A percentile compares a stretch with the other conserved stretches of the same genome.
Evolutionary conservation across 1,284 basidiomycete species (phyloP).

Genomic region (Sphaerobolus stellatus): DNA sequence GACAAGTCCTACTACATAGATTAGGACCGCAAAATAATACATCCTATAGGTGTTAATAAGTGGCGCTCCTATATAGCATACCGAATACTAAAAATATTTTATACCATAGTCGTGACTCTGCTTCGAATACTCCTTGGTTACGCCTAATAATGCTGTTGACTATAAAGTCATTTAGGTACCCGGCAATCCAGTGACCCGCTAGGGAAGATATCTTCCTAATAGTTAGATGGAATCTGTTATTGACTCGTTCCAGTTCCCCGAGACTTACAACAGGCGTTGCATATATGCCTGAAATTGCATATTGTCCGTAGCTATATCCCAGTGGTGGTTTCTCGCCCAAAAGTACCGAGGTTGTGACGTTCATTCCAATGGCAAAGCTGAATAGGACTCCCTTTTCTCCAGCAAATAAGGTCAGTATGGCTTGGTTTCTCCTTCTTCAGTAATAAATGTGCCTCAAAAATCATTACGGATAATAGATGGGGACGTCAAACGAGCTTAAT

Average conservation of each 20-base stretch:
- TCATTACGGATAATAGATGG: constrained; percentile 52
- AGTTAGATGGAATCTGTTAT: too few relatives aligned
- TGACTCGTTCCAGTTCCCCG: not conserved
- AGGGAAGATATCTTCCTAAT: constrained; percentile 63
- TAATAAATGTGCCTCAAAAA: constrained; percentile 51
- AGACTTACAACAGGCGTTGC: constrained; percentile 60
- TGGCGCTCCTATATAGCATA: not conserved
- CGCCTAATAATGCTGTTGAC: constrained; percentile 55
- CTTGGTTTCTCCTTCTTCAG: not conserved
- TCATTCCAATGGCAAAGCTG: constrained; percentile 71
- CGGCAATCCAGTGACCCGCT: constrained; percentile 67
- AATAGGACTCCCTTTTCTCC: constrained; percentile 51
- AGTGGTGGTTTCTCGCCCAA: constrained; percentile 54
- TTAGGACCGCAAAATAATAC: constrained; percentile 59
- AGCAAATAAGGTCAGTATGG: not conserved
- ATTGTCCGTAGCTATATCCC: constrained; percentile 57
- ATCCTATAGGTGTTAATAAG: constrained; percentile 41
- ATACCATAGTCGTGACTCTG: constrained; percentile 67
- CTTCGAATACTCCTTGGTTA: constrained; percentile 69
- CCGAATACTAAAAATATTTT: constrained; percentile 17
- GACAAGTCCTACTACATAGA: constrained; percentile 66
- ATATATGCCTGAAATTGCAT: constrained; percentile 56
- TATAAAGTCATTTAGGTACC: constrained; percentile 67
- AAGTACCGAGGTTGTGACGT: constrained; percentile 73
- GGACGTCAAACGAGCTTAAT: constrained; percentile 64